A percentile compares a stretch with the other conserved stretches of the same genome.
Conservation (phyloP, 768 basidiomycete genomes). For the Sistotremastrum suecicum region DNA sequence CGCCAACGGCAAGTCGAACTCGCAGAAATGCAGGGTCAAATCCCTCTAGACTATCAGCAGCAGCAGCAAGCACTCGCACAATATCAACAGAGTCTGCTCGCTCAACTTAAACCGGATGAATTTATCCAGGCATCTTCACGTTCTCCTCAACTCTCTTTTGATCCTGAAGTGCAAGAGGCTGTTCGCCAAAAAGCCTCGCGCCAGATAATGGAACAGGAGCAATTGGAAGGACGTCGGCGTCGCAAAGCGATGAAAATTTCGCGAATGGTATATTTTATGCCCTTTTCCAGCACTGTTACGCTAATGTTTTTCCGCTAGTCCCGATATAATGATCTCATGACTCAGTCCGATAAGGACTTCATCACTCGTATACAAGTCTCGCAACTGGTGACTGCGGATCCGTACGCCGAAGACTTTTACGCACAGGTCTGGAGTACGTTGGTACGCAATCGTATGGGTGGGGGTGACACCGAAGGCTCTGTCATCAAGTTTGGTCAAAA, state of each 20-base stretch:
- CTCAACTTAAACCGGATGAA: conserved; percentile 48
- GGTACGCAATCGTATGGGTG: conserved; percentile 61
- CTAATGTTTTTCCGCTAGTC: conserved; percentile 31
- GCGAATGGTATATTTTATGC: conserved; percentile 49
- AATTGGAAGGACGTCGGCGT: conserved; percentile 73
- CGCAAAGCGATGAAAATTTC: conserved; percentile 76
- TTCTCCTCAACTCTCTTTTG: conserved; percentile 9
- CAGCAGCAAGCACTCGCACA: conserved; percentile 47
- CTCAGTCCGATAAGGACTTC: conserved; percentile 97
- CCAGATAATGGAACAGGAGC: conserved; percentile 84
- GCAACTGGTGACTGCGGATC: conserved; percentile 93
- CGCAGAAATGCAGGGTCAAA: conserved; percentile 48
- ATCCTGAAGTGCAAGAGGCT: conserved; percentile 52
- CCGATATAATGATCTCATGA: conserved; percentile 91
- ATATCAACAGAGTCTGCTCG: conserved; percentile 31
- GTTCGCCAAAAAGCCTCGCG: conserved; percentile 68
- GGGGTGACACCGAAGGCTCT: conserved; percentile 57
- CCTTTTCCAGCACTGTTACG: conserved; percentile 3
- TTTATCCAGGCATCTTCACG: conserved; percentile 8
- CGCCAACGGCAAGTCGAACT: conserved; percentile 63
- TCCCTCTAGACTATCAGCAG: conserved; percentile 62
- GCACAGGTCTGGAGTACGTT: conserved; percentile 91
- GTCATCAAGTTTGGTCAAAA: conserved; percentile 77
- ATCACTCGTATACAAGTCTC: conserved; percentile 99
- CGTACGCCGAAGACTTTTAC: conserved; percentile 96